Percentiles rank a stretch among this genome's conserved stretches.
Evolutionary conservation across 495 filamentous ascomycete species (phyloP).

Genomic region (Glutinoglossum americanum): DNA sequence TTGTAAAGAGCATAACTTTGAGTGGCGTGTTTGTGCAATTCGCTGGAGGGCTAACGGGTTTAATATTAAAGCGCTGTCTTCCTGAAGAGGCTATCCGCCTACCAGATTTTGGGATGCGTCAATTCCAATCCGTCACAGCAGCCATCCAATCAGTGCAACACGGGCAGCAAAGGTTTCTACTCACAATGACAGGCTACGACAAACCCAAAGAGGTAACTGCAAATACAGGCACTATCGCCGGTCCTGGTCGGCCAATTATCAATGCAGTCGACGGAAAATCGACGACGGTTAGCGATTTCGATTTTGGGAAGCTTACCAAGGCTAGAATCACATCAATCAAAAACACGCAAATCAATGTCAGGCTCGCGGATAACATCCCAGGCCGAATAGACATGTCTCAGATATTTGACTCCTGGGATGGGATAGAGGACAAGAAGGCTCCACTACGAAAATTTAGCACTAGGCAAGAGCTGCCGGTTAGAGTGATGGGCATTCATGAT

Average conservation of each 20-base stretch:
- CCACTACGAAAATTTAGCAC: constrained; percentile 51
- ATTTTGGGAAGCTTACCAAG: constrained; percentile 54
- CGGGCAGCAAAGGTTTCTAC: constrained; percentile 30
- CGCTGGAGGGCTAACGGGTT: constrained; percentile 48
- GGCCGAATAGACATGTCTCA: constrained; percentile 83
- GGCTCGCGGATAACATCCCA: constrained; percentile 71
- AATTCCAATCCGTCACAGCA: constrained; percentile 45
- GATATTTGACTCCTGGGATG: constrained; percentile 67
- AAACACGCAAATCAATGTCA: constrained; percentile 77
- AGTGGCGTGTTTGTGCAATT: constrained; percentile 68
- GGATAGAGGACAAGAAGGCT: constrained; percentile 58
- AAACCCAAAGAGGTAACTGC: neutral
- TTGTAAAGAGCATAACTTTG: constrained; percentile 60
- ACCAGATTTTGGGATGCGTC: constrained; percentile 52
- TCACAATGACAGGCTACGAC: constrained; percentile 28
- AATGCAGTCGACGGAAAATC: constrained; percentile 53
- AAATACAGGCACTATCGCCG: neutral
- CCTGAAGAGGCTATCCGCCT: constrained; percentile 39
- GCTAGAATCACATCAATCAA: constrained; percentile 62
- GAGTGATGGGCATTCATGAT: constrained; percentile 73
- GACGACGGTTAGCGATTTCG: constrained; percentile 42
- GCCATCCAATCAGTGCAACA: constrained; percentile 49
- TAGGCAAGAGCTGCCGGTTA: constrained; percentile 48
- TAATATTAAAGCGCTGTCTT: constrained; percentile 57
- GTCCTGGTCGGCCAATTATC: constrained; percentile 19